A percentile compares a stretch with the other conserved stretches of the same genome.
phyloP scores from a whole-genome alignment of 805 yeast species.

The Grigorovia yakushimaensis region DNA sequence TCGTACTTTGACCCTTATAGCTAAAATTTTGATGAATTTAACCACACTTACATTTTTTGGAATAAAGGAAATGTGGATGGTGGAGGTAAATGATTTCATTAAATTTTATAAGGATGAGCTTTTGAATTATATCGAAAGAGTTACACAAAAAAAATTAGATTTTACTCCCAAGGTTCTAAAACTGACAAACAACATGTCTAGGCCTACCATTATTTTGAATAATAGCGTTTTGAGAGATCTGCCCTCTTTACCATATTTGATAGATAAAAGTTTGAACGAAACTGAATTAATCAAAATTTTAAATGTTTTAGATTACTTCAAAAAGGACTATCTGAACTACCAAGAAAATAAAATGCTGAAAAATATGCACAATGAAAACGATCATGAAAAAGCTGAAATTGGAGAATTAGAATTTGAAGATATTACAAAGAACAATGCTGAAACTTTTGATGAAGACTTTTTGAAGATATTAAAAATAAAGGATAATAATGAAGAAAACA shows the following conservation, averaged over 20 bases:
- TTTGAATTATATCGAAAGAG: slow-evolving; percentile 56
- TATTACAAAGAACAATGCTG: slow-evolving; percentile 23
- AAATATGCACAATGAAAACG: slow-evolving; percentile 3
- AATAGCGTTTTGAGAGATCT: slow-evolving; percentile 43
- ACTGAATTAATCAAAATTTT: slow-evolving; percentile 41
- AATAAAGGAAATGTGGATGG: slow-evolving; percentile 75
- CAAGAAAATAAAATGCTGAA: slow-evolving; percentile 2
- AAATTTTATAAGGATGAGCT: slow-evolving; percentile 47
- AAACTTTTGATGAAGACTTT: slow-evolving; percentile 24
- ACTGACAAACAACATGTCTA: slow-evolving; percentile 44
- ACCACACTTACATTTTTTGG: slow-evolving; percentile 71
- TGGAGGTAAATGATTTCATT: slow-evolving; percentile 60
- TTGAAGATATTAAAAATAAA: slow-evolving; percentile 14
- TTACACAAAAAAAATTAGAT: slow-evolving; percentile 62
- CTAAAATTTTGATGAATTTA: slow-evolving; percentile 69
- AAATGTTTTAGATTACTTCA: background rate
- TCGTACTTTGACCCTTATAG: slow-evolving; percentile 69
- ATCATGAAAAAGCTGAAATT: slow-evolving; percentile 8
- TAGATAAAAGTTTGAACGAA: slow-evolving; percentile 54
- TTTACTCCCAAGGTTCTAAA: slow-evolving; percentile 49
- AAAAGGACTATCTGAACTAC: slow-evolving; percentile 4
- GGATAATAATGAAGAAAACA: slow-evolving; percentile 5
- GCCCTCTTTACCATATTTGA: slow-evolving; percentile 59
- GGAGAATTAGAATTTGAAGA: slow-evolving; percentile 28
- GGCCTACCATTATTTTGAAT: slow-evolving; percentile 46